Evolutionary conservation across 2,329 filamentous ascomycete species (phyloP).

Genomic region (Colletotrichum melonis): DNA sequence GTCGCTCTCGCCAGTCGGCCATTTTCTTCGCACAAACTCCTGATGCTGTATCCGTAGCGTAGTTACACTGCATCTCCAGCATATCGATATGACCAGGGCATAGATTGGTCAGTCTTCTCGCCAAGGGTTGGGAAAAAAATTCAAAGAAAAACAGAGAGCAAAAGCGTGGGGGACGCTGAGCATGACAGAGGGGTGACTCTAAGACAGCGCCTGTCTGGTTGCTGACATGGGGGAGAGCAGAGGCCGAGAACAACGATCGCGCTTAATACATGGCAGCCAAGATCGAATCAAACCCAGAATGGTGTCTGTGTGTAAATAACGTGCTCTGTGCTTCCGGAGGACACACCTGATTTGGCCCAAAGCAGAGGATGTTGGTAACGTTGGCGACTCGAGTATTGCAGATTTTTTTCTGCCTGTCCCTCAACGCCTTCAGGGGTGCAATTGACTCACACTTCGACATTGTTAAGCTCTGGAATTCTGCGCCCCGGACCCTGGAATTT

Average conservation of each 20-base stretch:
- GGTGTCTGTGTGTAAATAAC: conserved; percentile 27
- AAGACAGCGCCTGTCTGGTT: not conserved
- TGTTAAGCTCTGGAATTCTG: not conserved
- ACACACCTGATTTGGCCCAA: conserved; percentile 14
- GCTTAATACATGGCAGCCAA: conserved; percentile 11
- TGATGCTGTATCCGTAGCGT: not conserved
- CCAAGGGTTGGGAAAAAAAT: not conserved
- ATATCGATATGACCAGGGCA: not conserved
- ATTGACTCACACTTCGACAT: conserved; percentile 1
- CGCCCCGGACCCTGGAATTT: not conserved
- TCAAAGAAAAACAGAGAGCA: conserved; percentile 2
- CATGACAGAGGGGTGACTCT: conserved; percentile 16
- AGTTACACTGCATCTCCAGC: conserved; percentile 23
- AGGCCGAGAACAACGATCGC: conserved; percentile 23
- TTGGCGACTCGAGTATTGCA: conserved; percentile 1
- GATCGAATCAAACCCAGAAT: conserved; percentile 19
- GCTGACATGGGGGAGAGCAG: conserved; percentile 1
- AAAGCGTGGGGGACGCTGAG: conserved; percentile 24
- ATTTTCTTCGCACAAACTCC: conserved; percentile 27
- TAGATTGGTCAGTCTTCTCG: not conserved
- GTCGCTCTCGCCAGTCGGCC: conserved; percentile 24
- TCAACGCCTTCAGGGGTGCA: conserved; percentile 4
- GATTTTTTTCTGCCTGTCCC: not conserved
- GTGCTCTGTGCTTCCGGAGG: conserved; percentile 26
- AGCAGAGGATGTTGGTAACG: not conserved